A percentile compares a stretch with the other conserved stretches of the same genome.
These are phyloP conservation scores for Haplosporangium gracile DNA, from an alignment of 192 early-diverging fungal genomes.

Conservation along the genomic window DNA sequence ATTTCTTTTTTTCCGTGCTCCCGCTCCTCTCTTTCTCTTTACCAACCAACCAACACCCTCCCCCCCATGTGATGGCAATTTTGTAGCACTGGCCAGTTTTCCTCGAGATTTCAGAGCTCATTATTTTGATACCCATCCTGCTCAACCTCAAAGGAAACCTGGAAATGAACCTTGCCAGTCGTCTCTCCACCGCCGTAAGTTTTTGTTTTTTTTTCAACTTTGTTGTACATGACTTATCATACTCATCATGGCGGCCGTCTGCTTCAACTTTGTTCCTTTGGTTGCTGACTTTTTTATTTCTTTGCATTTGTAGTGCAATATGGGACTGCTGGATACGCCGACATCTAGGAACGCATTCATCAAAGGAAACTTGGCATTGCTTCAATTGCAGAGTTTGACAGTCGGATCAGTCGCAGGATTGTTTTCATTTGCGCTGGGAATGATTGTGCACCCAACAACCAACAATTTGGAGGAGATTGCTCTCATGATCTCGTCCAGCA, in stretches of 20 bases:
- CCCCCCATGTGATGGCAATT: background rate
- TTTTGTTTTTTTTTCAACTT: background rate
- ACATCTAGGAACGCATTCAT: conserved; percentile 68
- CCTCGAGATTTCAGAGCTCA: conserved; percentile 75
- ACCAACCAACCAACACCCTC: background rate
- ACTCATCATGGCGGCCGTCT: background rate
- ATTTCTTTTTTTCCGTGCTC: background rate
- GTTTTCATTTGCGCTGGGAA: conserved; percentile 72
- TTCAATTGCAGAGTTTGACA: conserved; percentile 82
- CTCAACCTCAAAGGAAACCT: conserved; percentile 94
- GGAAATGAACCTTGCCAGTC: conserved; percentile 90
- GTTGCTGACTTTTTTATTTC: background rate
- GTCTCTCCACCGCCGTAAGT: conserved; percentile 82
- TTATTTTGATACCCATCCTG: conserved; percentile 90
- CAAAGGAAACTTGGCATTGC: conserved; percentile 79
- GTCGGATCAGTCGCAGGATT: conserved; percentile 82
- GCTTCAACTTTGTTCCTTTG: background rate
- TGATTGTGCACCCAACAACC: conserved; percentile 61
- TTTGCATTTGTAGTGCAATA: conserved; percentile 60
- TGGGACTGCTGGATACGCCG: conserved; percentile 73
- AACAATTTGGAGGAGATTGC: conserved; percentile 61
- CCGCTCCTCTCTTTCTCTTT: background rate
- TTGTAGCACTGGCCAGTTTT: conserved; percentile 79
- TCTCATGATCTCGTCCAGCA: conserved; percentile 72
- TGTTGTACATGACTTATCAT: background rate